These are phyloP conservation scores for Venturia nashicola DNA, from an alignment of 2,329 filamentous ascomycete genomes.

Conservation along the genomic window DNA sequence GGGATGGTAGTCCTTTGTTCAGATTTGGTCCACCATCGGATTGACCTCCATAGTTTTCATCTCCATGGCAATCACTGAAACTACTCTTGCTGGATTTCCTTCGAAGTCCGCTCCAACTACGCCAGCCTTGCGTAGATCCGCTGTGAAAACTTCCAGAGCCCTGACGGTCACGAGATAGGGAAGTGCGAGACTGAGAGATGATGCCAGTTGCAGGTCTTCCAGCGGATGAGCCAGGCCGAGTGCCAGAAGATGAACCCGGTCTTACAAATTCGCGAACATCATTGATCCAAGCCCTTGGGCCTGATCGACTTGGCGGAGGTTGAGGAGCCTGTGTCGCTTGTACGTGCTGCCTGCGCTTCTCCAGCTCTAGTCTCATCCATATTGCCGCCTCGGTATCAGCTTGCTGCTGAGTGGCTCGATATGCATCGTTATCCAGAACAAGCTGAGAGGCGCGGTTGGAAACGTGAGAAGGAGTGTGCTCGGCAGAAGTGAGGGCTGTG, in stretches of 20 bases:
- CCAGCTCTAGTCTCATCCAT: constrained; percentile 32
- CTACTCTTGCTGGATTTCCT: constrained; percentile 22
- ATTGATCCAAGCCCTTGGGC: constrained; percentile 25
- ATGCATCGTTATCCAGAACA: constrained; percentile 13
- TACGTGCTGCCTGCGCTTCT: constrained; percentile 22
- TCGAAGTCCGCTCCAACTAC: constrained; percentile 24
- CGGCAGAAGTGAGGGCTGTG: constrained; percentile 30
- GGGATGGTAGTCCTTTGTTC: constrained; percentile 34
- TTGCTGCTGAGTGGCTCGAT: constrained; percentile 20
- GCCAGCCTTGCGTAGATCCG: constrained; percentile 22
- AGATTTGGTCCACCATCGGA: constrained; percentile 23
- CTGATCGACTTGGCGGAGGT: constrained; percentile 18
- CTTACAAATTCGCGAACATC: constrained; percentile 30
- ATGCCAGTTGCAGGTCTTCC: constrained; percentile 15
- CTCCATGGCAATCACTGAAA: constrained; percentile 16
- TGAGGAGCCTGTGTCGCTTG: constrained; percentile 11
- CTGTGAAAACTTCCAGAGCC: not conserved
- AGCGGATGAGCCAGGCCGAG: constrained; percentile 22
- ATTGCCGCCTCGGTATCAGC: constrained; percentile 27
- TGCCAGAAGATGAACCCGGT: constrained; percentile 18
- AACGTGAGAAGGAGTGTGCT: constrained; percentile 24
- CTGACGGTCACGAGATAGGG: constrained; percentile 4
- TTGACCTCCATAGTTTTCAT: constrained; percentile 4
- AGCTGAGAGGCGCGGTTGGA: constrained; percentile 27
- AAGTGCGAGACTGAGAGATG: constrained; percentile 12